phyloP scores from a whole-genome alignment of 257 asterid species.

The Sherardia arvensis region DNA sequence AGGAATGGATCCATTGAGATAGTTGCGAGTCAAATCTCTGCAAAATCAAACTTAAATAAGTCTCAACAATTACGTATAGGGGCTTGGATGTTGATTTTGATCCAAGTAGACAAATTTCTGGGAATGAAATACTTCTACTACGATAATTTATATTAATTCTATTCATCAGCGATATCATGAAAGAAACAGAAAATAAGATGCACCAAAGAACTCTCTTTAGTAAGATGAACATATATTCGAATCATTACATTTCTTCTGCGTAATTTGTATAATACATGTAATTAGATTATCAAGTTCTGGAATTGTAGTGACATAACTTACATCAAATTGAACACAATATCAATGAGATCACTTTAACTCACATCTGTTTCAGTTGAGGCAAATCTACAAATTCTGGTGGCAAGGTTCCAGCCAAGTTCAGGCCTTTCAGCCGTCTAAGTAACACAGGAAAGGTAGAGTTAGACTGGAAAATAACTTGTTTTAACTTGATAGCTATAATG shows the following conservation, averaged over 20 bases:
- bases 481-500: not conserved
- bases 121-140: not conserved
- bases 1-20: conserved; percentile 73
- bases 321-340: not conserved
- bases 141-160: not conserved
- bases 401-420: conserved; percentile 57
- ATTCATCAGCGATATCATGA: too few relatives aligned
- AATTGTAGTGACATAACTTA: not conserved
- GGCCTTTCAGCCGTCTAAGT: conserved; percentile 53
- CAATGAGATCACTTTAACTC: conserved; percentile 15
- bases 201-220: not conserved
- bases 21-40: conserved; percentile 70
- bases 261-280: not conserved
- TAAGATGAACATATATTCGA: too few relatives aligned
- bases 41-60: conserved; percentile 3
- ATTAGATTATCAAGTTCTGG: not conserved
- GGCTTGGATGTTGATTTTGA: not conserved
- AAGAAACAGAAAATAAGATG: not conserved
- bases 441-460: conserved; percentile 10
- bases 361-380: conserved; percentile 42
- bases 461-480: not conserved
- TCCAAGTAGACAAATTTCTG: not conserved
- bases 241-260: not conserved
- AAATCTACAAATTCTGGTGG: conserved; percentile 63
- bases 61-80: not conserved